Conservation (phyloP, 768 basidiomycete species). For the Hydnomerulius pinastri region DNA sequence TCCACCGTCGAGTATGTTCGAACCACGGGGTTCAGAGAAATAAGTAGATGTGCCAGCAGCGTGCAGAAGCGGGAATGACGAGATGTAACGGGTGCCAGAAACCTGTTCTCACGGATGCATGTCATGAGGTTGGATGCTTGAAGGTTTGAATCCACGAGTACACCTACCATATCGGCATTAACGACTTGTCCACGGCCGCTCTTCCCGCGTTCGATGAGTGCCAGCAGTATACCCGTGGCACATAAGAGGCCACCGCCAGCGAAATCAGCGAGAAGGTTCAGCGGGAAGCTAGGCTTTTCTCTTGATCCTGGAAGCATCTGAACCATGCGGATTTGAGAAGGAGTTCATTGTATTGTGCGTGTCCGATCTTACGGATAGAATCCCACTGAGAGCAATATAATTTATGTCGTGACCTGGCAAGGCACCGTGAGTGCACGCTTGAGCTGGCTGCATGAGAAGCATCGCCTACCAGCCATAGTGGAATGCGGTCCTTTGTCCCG, state of each 20-base stretch:
- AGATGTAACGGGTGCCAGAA: conserved; percentile 76
- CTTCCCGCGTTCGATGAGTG: conserved; percentile 64
- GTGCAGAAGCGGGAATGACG: conserved; percentile 67
- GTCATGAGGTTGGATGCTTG: not conserved
- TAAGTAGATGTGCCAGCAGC: conserved; percentile 32
- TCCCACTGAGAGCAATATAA: conserved; percentile 78
- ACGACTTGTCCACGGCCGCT: conserved; percentile 77
- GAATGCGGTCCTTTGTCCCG: conserved; percentile 57
- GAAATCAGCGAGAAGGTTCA: conserved; percentile 81
- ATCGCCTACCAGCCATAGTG: conserved; percentile 69
- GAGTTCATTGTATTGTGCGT: not conserved
- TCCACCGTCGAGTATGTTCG: conserved; percentile 71
- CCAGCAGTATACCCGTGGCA: conserved; percentile 71
- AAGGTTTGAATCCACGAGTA: not conserved
- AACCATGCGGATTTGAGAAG: not conserved
- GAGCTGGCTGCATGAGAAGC: not conserved
- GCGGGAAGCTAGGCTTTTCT: conserved; percentile 68
- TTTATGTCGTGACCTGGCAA: conserved; percentile 78
- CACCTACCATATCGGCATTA: conserved; percentile 69
- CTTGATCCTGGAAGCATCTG: conserved; percentile 68
- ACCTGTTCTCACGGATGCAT: conserved; percentile 47
- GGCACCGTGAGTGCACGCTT: not conserved
- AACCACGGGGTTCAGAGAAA: conserved; percentile 49
- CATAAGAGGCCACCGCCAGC: conserved; percentile 79
- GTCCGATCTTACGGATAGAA: conserved; percentile 53